Percentiles rank a stretch among this genome's conserved stretches.
Evolutionary conservation across 1,284 basidiomycete species (phyloP).

Genomic region (Vanrija pseudolonga): DNA sequence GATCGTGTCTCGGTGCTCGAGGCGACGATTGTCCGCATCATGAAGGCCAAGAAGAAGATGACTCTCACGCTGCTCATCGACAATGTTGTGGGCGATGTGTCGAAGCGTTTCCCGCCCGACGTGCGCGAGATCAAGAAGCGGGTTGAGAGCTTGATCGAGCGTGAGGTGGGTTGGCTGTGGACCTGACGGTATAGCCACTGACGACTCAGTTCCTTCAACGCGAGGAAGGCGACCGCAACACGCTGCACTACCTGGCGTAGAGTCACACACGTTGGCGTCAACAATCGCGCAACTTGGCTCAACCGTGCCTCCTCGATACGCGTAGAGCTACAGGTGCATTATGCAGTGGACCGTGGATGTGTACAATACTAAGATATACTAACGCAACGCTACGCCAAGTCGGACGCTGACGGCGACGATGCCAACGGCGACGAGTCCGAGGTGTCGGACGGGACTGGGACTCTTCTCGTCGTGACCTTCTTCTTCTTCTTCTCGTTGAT

Average conservation of each 20-base stretch:
- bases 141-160: conserved; percentile 74
- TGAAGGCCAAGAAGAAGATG: conserved; percentile 86
- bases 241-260: conserved; percentile 73
- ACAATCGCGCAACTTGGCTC: too few species aligned
- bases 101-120: conserved; percentile 53
- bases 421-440: too few species aligned
- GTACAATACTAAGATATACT: too few species aligned
- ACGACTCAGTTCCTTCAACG: conserved; percentile 55
- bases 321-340: too few species aligned
- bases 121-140: conserved; percentile 73
- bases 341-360: too few species aligned
- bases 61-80: conserved; percentile 67
- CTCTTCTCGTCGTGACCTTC: too few species aligned
- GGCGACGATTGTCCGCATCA: conserved; percentile 89
- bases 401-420: too few species aligned
- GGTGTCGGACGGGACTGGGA: too few species aligned
- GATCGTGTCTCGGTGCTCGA: conserved; percentile 84
- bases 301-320: too few species aligned
- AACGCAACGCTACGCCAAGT: too few species aligned
- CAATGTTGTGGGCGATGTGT: conserved; percentile 61
- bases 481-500: too few species aligned
- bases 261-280: too few species aligned
- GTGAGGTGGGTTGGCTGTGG: conserved; percentile 59
- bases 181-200: not conserved
- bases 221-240: conserved; percentile 64